Evolutionary conservation across 2,329 filamentous ascomycete genomes (phyloP), one percentile per base, ranked within the genome.

Genomic region (Aspergillus glaucus): DNA sequence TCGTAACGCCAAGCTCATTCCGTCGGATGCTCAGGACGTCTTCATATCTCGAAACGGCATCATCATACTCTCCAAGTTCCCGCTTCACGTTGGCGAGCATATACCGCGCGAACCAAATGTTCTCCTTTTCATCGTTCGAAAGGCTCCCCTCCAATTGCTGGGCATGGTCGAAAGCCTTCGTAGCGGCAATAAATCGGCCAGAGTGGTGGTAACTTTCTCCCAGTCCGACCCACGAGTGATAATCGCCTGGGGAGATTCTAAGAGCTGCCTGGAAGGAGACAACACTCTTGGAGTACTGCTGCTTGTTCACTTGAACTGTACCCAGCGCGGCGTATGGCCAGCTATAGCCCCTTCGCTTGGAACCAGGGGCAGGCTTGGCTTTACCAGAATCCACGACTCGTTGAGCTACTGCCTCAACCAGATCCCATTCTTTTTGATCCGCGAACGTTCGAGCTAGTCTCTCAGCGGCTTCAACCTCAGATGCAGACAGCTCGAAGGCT

Each of bases 191-290:
- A 62, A 94, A 94, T 53, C 92, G 80, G 8, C 93, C 92, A 14
- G 91, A 95, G 58, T 88, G 93, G 64, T 96, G 87, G 62, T 98
- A 98, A 62, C 90, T 95, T 71, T 98, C 93, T n/a, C 92, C 93
- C 1, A 98, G 78, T 1, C 93, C 93, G 21, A 98, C 87, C 82
- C 92, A 98, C 0, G 88, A 95, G 69, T 98, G 87, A 62, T 97
- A 97, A 67, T 97, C 89, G 39, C 85, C 76, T 0, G 91, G 89
- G 2, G 84, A 81, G 43, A 95, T 87, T 46, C 92, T 80, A 30
- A 98, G 75, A 9, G 93, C 91, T 1, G 88, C 83, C 62, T 97
- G 87, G 66, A 97, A 98, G 0, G 89, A 95, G 7, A 92, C 84
- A 47, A 97, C 90, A 32, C 90, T 90, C 63, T 88, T 87, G 56